These are phyloP conservation scores for Recurvomyces mirabilis DNA, from an alignment of 495 filamentous ascomycete genomes.

Conservation along the genomic window DNA sequence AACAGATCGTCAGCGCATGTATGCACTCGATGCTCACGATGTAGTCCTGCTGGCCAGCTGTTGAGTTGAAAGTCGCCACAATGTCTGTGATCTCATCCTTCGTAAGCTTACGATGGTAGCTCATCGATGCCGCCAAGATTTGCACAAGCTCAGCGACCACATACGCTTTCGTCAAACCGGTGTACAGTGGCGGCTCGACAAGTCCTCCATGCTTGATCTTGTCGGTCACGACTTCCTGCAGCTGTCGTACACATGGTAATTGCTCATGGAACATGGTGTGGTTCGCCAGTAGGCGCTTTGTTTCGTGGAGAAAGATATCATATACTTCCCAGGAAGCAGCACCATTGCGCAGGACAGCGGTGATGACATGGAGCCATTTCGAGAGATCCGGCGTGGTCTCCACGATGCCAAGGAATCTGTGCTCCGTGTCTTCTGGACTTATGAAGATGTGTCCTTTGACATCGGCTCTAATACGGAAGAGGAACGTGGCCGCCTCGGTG, in stretches of 20 bases:
- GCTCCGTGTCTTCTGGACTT: too few species aligned
- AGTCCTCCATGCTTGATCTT: constrained; percentile 65
- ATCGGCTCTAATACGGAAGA: constrained; percentile 47
- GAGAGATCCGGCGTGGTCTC: too few species aligned
- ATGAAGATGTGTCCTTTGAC: constrained; percentile 40
- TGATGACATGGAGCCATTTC: constrained; percentile 10
- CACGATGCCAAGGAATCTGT: too few species aligned
- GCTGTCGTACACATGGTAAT: constrained; percentile 57
- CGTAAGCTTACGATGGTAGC: constrained; percentile 74
- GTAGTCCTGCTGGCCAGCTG: constrained; percentile 72
- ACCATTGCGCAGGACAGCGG: constrained; percentile 54
- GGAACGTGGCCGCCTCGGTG: constrained; percentile 39
- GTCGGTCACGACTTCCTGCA: constrained; percentile 70
- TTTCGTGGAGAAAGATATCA: constrained; percentile 75
- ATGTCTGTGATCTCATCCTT: constrained; percentile 82
- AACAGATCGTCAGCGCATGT: constrained; percentile 85
- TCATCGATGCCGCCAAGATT: constrained; percentile 68
- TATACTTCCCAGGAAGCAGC: constrained; percentile 82
- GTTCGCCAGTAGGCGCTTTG: constrained; percentile 82
- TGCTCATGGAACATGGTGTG: constrained; percentile 69
- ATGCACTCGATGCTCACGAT: constrained; percentile 76
- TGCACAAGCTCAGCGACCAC: constrained; percentile 82
- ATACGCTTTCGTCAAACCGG: constrained; percentile 74
- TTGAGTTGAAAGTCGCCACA: constrained; percentile 70
- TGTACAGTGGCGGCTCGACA: constrained; percentile 59